Base-by-base conservation (phyloP, 176 grass and related monocot species). In the Carex pumila region DNA sequence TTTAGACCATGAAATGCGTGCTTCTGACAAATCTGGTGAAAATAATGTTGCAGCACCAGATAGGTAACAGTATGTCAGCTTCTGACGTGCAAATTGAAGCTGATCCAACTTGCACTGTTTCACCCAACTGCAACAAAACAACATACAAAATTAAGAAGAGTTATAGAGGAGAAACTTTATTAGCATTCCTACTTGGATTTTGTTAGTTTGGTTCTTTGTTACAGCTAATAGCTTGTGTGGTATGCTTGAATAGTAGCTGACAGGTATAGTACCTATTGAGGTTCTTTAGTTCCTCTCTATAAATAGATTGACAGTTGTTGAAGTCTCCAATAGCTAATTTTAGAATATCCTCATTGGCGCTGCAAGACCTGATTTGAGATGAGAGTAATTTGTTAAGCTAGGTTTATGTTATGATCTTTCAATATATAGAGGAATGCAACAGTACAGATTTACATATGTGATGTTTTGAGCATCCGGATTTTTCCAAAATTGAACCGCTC, bases 61-160 rank as follows among this genome's bases (percentile, higher is more conserved):
- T 31, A 97, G 81, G 47, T 89, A 97, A 85, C 88, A 93, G 76
- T 90, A 97, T 52, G 79, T 60, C 12, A 91, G 64, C 43, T 87
- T 97, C 81, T 97, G 88, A 3, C 94, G 78, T 18, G 91, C 94
- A 59, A 97, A 97, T 67, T 70, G 79, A 41, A 93, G 58, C 79
- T 97, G 89, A 74, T 97, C 94, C 53, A 97, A 36, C 50, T 49
- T 85, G 45, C 79, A 87, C 6, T 90, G 87, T 74, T 91, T 93
- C 41, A 87, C 88, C 91, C 94, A 97, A 61, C 91, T 97, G 66
- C 59, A 57, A 81, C 1, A 73, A 70, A 18, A 84, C 17, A 61
- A 32, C 7, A 71, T 17, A 61, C 5, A 5, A 17, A 37, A 34
- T 47, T 81, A 81, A 36, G 6, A 5, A 32, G n/a, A 25, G 39